Conservation (phyloP, 306 rosid species). For the Gastrolobium bilobum region DNA sequence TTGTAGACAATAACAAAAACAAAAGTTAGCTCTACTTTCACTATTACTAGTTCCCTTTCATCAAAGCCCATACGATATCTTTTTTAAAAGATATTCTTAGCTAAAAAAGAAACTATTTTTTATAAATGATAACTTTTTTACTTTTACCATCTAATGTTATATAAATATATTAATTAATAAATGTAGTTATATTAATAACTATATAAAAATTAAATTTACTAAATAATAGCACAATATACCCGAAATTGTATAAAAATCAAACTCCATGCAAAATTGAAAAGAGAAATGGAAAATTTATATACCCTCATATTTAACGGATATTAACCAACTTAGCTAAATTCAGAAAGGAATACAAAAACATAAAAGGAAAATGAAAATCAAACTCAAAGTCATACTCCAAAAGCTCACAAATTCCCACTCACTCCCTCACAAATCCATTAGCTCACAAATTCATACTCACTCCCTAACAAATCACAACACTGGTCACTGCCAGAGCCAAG, state of each 20-base stretch:
- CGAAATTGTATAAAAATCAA: neutral
- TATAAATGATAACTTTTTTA: neutral
- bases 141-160: neutral
- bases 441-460: conserved; percentile 2
- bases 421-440: neutral
- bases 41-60: conserved; percentile 38
- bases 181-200: neutral
- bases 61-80: conserved; percentile 30
- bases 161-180: neutral
- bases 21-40: conserved; percentile 50
- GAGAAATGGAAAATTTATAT: neutral
- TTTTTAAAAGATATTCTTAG: conserved; percentile 29
- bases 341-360: neutral
- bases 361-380: neutral
- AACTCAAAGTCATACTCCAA: neutral
- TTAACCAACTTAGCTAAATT: conserved; percentile 24
- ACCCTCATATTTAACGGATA: neutral
- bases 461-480: neutral
- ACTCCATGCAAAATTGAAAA: neutral
- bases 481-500: neutral
- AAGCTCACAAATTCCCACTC: neutral
- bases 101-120: conserved; percentile 23
- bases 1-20: conserved; percentile 43
- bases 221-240: neutral
- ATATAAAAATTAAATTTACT: neutral